Conservation (phyloP, 1,139 yeast genomes). For the Blastobotrys elegans region DNA sequence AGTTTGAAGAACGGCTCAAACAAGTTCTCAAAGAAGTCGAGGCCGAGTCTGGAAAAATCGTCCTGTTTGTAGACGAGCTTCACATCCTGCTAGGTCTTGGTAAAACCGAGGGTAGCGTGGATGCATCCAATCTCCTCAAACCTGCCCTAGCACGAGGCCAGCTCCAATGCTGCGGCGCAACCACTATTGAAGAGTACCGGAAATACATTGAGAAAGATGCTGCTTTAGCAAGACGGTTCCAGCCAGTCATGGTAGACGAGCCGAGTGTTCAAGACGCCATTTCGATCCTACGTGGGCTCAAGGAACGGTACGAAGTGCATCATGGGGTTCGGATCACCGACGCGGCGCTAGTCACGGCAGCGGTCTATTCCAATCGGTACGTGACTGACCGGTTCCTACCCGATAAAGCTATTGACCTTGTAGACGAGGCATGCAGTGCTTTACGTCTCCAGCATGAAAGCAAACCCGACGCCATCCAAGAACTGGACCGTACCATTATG, state of each 20-base stretch:
- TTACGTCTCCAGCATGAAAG: conserved; percentile 92
- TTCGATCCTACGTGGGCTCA: conserved; percentile 85
- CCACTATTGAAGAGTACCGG: conserved; percentile 81
- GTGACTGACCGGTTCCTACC: conserved; percentile 90
- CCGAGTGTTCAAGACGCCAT: conserved; percentile 93
- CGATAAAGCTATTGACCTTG: conserved; percentile 92
- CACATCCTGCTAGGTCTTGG: conserved; percentile 91
- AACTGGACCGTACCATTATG: conserved; percentile 83
- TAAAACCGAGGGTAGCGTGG: conserved; percentile 92
- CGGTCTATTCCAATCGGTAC: conserved; percentile 82
- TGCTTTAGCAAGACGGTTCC: conserved; percentile 86
- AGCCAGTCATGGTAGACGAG: conserved; percentile 79
- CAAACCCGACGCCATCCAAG: conserved; percentile 90
- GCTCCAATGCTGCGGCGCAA: conserved; percentile 93
- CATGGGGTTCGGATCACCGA: conserved; percentile 98
- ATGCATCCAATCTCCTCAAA: conserved; percentile 87
- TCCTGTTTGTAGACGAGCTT: conserved; percentile 86
- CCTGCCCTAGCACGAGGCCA: conserved; percentile 94
- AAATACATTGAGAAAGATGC: conserved; percentile 91
- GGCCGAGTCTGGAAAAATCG: conserved; percentile 69
- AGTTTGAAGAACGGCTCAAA: conserved; percentile 87
- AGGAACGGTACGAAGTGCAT: conserved; percentile 92
- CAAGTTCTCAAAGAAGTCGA: conserved; percentile 82
- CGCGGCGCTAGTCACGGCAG: conserved; percentile 90
- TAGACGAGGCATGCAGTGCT: conserved; percentile 97